A percentile compares a stretch with the other conserved stretches of the same genome.
phyloP scores from a whole-genome alignment of 768 basidiomycete species.

The Chiua virens region DNA sequence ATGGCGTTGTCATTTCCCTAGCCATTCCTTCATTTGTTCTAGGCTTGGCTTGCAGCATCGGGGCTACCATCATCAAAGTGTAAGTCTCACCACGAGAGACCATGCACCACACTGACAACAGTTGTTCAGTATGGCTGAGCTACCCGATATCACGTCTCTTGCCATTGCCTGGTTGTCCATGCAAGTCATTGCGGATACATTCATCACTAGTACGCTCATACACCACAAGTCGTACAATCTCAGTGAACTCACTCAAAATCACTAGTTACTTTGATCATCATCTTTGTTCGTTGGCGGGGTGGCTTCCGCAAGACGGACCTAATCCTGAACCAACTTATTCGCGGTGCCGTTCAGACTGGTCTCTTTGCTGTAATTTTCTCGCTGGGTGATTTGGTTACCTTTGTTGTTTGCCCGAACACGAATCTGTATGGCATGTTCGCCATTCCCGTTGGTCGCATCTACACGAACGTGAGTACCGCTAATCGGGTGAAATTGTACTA shows the following conservation, averaged over 20 bases:
- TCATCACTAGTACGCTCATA: constrained; percentile 39
- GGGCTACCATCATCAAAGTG: constrained; percentile 42
- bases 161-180: constrained; percentile 45
- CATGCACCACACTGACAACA: neutral
- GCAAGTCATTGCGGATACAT: constrained; percentile 26
- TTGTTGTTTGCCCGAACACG: too few relatives aligned
- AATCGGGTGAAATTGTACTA: too few relatives aligned
- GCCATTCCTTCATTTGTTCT: constrained; percentile 4
- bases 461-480: too few relatives aligned
- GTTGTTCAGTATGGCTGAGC: constrained; percentile 37
- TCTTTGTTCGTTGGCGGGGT: too few relatives aligned
- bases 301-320: too few relatives aligned
- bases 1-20: constrained; percentile 34
- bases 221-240: too few relatives aligned
- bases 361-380: too few relatives aligned
- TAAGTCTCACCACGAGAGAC: constrained; percentile 18
- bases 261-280: neutral
- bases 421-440: too few relatives aligned
- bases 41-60: constrained; percentile 34
- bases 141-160: constrained; percentile 39
- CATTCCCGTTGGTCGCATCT: too few relatives aligned
- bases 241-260: neutral
- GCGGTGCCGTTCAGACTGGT: too few relatives aligned
- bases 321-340: too few relatives aligned
- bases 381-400: too few relatives aligned